Percentiles rank a stretch among this genome's conserved stretches.
Evolutionary conservation across 2,329 filamentous ascomycete species (phyloP).

Genomic region (Fusarium musae): DNA sequence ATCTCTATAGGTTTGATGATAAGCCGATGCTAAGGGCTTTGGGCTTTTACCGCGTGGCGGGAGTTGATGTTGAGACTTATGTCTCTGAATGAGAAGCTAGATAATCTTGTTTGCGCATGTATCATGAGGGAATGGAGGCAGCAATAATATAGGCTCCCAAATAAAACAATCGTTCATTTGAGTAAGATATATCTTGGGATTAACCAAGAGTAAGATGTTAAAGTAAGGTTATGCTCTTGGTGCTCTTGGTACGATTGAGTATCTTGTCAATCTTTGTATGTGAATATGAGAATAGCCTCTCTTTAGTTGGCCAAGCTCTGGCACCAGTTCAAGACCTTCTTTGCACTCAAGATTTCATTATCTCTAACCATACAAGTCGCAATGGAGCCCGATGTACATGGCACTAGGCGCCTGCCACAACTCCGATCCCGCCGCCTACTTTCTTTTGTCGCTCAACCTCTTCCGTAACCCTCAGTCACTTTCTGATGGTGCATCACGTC

Average conservation of each 20-base stretch:
- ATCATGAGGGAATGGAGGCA: not conserved
- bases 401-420: fast-evolving
- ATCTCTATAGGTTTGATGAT: conserved; percentile 66
- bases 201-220: no score
- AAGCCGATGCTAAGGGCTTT: conserved; percentile 63
- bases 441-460: not conserved
- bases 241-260: not conserved
- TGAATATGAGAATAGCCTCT: not conserved
- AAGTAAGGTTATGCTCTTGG: not conserved
- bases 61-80: conserved; percentile 22
- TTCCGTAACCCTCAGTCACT: no score
- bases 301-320: not conserved
- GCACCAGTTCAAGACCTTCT: fast-evolving
- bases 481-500: not conserved
- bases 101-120: fast-evolving
- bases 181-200: fast-evolving
- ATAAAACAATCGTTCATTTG: not conserved
- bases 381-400: fast-evolving
- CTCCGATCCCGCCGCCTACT: not conserved
- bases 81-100: conserved; percentile 6
- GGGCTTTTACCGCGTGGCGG: conserved; percentile 55
- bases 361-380: fast-evolving
- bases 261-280: fast-evolving
- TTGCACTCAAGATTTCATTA: fast-evolving
- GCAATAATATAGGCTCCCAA: fast-evolving